Base-by-base conservation (phyloP, 2,329 filamentous ascomycete genomes). In the Saccharata proteae region DNA sequence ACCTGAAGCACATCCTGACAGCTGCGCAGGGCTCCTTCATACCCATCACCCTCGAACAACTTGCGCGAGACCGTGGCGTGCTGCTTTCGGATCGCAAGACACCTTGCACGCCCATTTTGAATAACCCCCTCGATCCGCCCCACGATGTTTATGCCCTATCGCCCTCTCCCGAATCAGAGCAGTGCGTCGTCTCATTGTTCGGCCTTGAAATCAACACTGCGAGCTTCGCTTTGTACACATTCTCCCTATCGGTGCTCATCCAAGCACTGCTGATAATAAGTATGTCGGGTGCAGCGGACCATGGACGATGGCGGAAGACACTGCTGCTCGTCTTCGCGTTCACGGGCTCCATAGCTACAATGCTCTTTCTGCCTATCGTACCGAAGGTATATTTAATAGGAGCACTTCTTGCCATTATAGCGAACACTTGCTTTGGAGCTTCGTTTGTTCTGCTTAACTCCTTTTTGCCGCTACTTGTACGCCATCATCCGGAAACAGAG, bases 141-240 rank as follows among this genome's bases (percentile, higher is more conserved):
- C 34, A 43, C 16, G 42, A 41, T 18, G 15, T 19, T 16, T 15
- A 14, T 25, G 26, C 39, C 42, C 28, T 37, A 38, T 28, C 45
- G 37, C 15, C 40, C 12, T 40, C 40, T 30, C 32, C 29, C 13
- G 40, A 21, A 5, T 9, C 31, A 3, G 51, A 54, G 4, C 83
- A 92, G 52, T 98, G 90, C 50, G 65, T 96, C 37, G 74, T 96
- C 37, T 73, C 78, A 40, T 64, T 96, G 4, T 61, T 93, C 15
- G 88, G 88, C 5, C 55, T 80, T 37, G 78, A 93, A 47, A 78
- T 98, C 59, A 96, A 96, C 57, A 94, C 88, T 1, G 86, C 88
- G 20, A 92, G 82, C 55, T 94, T 96, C 55, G 88, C 85, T 52
- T 93, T 96, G 84, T 96, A 96, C 59, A 94, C 85, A 2, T 98